Base-by-base conservation (phyloP, 352 stramenopile genomes). In the Phytophthora hybrid region DNA sequence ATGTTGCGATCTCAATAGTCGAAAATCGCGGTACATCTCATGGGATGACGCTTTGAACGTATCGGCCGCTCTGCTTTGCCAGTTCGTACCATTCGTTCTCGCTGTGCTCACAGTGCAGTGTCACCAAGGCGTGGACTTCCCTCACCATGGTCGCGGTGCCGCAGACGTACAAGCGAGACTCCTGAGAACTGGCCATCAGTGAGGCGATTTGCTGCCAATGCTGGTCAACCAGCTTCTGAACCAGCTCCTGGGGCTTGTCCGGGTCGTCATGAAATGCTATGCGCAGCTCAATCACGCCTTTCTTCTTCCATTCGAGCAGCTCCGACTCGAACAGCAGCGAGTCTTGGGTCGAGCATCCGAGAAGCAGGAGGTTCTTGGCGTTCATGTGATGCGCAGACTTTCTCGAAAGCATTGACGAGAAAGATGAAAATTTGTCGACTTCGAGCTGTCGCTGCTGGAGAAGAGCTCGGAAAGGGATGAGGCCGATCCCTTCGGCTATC, bases 401-500 rank as follows among this genome's bases (percentile, higher is more conserved):
- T n/a, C 14, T 59, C 16, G 19, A 54, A 16, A 54, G n/a, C 5
- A 16, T 29, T 4, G 47, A 31, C 6, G 47, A 29, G 18, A 54
- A 29, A 26, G 47, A 29, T 4, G 47, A 16, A 8, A 29, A 54
- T 16, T 6, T 41, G 23, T 56, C 52, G 1, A 29, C 7, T 51
- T 73, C 65, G 29, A 67, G 32, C 49, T 78, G 59, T 1, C 78
- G 76, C 29, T 84, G 71, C 60, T 79, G 63, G 1, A 88, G 61
- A 2, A 86, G 65, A 4, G 74, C 74, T n/a, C 93, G 77, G 85
- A 98, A 97, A 0, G 97, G 94, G 19, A 94, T 94, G 29, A 99
- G 83, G 5, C 97, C 97, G 8, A 96, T 98, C 23, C 97, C 96
- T 31, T 94, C 95, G 21, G 95, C 93, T 66, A 99, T 95, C 59